Evolutionary conservation across 495 filamentous ascomycete species (phyloP).

Genomic region (Penicillium alfredii): DNA sequence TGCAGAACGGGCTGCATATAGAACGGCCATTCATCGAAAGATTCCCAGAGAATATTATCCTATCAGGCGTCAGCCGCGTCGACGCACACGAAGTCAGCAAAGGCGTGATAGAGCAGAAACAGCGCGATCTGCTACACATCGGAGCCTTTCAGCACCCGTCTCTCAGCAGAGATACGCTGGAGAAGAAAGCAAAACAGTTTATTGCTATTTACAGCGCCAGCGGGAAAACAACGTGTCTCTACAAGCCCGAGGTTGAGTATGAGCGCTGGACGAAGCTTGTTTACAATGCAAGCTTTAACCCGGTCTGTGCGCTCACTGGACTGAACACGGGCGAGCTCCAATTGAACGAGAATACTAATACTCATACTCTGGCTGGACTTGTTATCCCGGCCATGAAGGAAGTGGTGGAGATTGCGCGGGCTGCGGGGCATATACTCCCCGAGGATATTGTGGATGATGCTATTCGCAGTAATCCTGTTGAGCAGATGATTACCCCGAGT

Average conservation of each 20-base stretch:
- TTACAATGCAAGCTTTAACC: conserved; percentile 15
- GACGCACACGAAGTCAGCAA: conserved; percentile 40
- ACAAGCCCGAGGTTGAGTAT: conserved; percentile 29
- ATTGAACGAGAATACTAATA: conserved; percentile 5
- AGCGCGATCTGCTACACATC: conserved; percentile 32
- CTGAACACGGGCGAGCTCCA: conserved; percentile 10
- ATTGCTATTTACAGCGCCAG: conserved; percentile 32
- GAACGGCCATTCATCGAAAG: conserved; percentile 46
- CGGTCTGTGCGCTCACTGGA: conserved; percentile 8
- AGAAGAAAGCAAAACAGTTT: conserved; percentile 31
- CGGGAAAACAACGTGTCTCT: conserved; percentile 21
- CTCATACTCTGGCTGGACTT: conserved; percentile 6
- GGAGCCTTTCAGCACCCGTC: conserved; percentile 41
- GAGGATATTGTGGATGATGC: conserved; percentile 27
- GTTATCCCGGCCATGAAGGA: conserved; percentile 14
- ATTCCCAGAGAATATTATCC: conserved; percentile 47
- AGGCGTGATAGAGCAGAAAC: conserved; percentile 43
- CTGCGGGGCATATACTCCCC: conserved; percentile 26
- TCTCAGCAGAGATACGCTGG: conserved; percentile 4
- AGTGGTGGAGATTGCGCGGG: conserved; percentile 9
- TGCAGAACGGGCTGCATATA: conserved; percentile 62
- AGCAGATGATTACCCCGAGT: conserved; percentile 38
- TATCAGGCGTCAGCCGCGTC: conserved; percentile 50
- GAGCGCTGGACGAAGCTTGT: conserved; percentile 40
- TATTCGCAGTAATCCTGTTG: conserved; percentile 31